Conservation (phyloP, 495 filamentous ascomycete species). For the Aspergillus sclerotiicarbonarius region DNA sequence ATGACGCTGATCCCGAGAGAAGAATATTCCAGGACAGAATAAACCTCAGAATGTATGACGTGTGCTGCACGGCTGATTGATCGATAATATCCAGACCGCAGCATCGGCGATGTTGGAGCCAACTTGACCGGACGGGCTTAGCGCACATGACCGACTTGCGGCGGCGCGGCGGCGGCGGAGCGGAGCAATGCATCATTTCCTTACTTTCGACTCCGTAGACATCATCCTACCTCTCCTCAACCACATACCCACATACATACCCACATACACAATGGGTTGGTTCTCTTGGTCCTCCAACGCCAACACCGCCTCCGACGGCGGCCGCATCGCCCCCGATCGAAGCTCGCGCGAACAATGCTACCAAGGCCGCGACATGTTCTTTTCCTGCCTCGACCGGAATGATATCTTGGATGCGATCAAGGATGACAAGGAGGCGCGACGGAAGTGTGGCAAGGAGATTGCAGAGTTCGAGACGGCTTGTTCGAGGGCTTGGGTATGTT, state of each 20-base stretch:
- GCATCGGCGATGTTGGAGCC: constrained; percentile 2
- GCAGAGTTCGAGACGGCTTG: constrained; percentile 72
- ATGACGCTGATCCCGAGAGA: too few species aligned
- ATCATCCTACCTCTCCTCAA: neutral
- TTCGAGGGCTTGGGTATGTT: constrained; percentile 74
- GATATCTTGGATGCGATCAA: constrained; percentile 83
- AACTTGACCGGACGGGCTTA: constrained; percentile 13
- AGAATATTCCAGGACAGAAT: too few species aligned
- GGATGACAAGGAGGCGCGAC: constrained; percentile 60
- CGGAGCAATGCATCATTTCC: neutral
- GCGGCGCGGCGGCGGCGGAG: constrained; percentile 12
- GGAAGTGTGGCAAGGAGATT: constrained; percentile 65
- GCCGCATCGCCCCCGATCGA: constrained; percentile 73
- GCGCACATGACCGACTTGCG: constrained; percentile 20
- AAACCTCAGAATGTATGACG: too few species aligned
- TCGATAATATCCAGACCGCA: too few species aligned
- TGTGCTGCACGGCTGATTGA: too few species aligned
- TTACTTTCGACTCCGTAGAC: neutral
- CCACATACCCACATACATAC: constrained; percentile 1
- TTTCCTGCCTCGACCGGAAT: constrained; percentile 75
- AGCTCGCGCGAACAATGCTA: constrained; percentile 78
- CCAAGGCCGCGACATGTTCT: constrained; percentile 82
- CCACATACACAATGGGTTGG: constrained; percentile 46
- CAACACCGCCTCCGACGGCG: constrained; percentile 51
- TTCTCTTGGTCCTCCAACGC: constrained; percentile 43